A percentile compares a stretch with the other conserved stretches of the same genome.
Conservation (phyloP, 148 eudicot species). For the Amaranthus hypochondriacus region DNA sequence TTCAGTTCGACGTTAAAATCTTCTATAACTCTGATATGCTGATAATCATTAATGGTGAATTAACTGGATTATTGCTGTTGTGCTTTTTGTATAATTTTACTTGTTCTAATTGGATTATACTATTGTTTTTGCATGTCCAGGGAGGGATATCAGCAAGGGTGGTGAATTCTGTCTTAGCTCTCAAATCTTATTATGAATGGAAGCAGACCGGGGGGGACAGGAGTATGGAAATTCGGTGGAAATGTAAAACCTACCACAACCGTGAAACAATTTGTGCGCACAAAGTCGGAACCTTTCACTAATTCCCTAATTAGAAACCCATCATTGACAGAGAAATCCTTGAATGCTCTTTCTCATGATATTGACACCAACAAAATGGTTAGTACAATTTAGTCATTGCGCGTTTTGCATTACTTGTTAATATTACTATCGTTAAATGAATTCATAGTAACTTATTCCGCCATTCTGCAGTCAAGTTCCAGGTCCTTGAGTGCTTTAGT, state of each 20-base stretch:
- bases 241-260: conserved; percentile 52
- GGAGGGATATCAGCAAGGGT: conserved; percentile 92
- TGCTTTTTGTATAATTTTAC: neutral
- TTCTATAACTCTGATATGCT: neutral
- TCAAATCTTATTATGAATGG: conserved; percentile 85
- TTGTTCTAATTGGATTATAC: no score
- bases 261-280: conserved; percentile 71
- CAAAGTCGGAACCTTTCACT: conserved; percentile 84
- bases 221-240: conserved; percentile 93
- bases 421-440: neutral
- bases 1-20: no score
- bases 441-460: conserved; percentile 5
- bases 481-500: conserved; percentile 71
- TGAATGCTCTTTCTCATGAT: conserved; percentile 42
- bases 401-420: neutral
- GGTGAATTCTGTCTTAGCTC: conserved; percentile 80
- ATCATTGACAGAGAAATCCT: conserved; percentile 52
- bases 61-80: neutral
- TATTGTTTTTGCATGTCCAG: conserved; percentile 28
- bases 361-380: conserved; percentile 54
- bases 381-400: conserved; percentile 12
- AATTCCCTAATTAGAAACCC: conserved; percentile 60
- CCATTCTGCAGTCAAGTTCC: conserved; percentile 56
- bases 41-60: neutral
- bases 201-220: conserved; percentile 73